Base-by-base conservation (phyloP, 2,329 filamentous ascomycete species). In the Eutypa lata region DNA sequence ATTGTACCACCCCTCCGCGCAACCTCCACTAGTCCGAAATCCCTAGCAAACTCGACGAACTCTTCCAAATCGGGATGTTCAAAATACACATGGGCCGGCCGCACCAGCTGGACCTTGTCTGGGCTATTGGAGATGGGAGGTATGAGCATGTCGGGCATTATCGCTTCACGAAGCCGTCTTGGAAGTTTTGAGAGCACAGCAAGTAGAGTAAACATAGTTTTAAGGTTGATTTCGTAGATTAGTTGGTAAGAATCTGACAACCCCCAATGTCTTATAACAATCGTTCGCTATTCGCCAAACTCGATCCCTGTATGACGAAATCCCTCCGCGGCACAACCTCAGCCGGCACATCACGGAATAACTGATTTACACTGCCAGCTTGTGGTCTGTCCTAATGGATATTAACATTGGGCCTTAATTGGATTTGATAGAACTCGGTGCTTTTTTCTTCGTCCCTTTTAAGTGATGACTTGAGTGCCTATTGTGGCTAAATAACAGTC, bases 1-100 rank as follows among this genome's bases (percentile, higher is more conserved):
- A 76, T 71, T 21, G 58, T 67, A 44, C 71, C 64, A 1, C 59
- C 57, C 1, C 43, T 56, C 21, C 49, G 50, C 5, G 56, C 48
- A n/a, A 47, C 57, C 35, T 61, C 59, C 2, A 60, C 48, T 47
- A 68, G 64, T 5, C 65, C 67, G 49, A 66, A 69, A 48, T 68
- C 63, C 14, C 52, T 45, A 22, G 60, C 57, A 49, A 70, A 69
- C 22, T 53, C 42, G 22, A 44, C 10, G 43, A 65, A 63, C 8
- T 57, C 52, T 2, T 62, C 60, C 8, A 69, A 48, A 49, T 67
- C 56, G 1, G 59, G 62, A 51, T 70, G 65, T 31, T 64, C 59
- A 43, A 60, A 61, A 42, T 58, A 61, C 47, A 62, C 61, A 43
- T 63, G 58, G 11, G 50, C 48, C 33, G 59, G 50, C 16, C 59